Evolutionary conservation across 257 asterid species (phyloP), one percentile per base, ranked within the genome.

Genomic region (Scutellaria barbata): DNA sequence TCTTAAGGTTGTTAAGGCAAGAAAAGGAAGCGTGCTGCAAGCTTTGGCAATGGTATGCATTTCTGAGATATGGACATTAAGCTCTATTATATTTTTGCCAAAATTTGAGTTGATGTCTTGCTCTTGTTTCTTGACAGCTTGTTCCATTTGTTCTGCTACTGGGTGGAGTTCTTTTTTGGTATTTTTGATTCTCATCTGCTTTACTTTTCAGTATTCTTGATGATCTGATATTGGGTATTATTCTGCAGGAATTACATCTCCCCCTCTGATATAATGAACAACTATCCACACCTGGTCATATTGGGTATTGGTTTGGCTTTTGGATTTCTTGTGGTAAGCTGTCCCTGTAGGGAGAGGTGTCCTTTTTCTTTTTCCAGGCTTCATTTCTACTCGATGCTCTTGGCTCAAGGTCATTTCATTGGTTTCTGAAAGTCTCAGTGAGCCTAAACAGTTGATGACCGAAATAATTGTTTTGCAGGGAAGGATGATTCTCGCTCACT

Each of bases 261-360:
- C 77, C 96, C 98, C 51, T 73, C 81, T 70, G 90, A 89, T 77
- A 63, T 94, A 73, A 82, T 90, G 64, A 79, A 73, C 47, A 84
- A 71, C 57, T 91, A 91, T 71, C 96, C 97, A 0, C 95, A 90
- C 77, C 69, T 86, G 50, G 65, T 89, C 46, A 66, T 94, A 22
- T 18, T 91, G 80, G 93, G 98, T 66, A 86, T 87, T 70, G 98
- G 98, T 35, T 89, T 94, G 77, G 89, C 98, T 47, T 94, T 94
- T 41, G 97, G 97, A 51, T 94, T 94, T 81, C 97, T 93, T 58
- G 98, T 93, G 98, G 98, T 94, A 85, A 72, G 89, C 72, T 66
- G 20, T 50, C 51, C 62, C 18, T 60, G 39, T 41, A 54, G 30
- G 55, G 10, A 46, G 65, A 67, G 65, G 63, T 58, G 58, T 33